Evolutionary conservation across 805 yeast genomes (phyloP).

Genomic region (Metschnikowia chrysomelidarum): DNA sequence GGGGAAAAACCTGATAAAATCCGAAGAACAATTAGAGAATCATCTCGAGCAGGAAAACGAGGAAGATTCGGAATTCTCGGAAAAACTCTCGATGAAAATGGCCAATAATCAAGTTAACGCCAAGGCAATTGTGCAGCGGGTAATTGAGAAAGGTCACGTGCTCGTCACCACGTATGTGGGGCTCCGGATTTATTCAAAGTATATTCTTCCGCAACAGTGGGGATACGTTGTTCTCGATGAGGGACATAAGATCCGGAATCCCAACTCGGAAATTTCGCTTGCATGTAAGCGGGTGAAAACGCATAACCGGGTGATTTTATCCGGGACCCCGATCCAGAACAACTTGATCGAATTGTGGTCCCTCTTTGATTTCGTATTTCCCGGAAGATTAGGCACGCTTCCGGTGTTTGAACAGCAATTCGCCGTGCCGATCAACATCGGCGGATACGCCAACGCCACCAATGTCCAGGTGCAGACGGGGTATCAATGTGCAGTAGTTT

Average conservation of each 20-base stretch:
- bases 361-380: constrained; percentile 89
- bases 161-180: constrained; percentile 92
- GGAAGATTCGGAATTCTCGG: constrained; percentile 3
- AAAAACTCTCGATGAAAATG: constrained; percentile 16
- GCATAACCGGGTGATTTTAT: constrained; percentile 78
- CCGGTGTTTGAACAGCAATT: constrained; percentile 95
- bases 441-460: constrained; percentile 98
- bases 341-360: constrained; percentile 93
- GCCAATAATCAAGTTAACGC: constrained; percentile 40
- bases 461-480: constrained; percentile 96
- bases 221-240: constrained; percentile 91
- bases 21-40: constrained; percentile 51
- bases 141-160: constrained; percentile 72
- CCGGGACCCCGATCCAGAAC: constrained; percentile 97
- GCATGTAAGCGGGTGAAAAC: constrained; percentile 83
- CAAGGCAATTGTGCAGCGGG: constrained; percentile 50
- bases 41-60: constrained; percentile 47
- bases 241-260: constrained; percentile 95
- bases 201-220: constrained; percentile 71
- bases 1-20: constrained; percentile 30
- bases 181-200: constrained; percentile 61
- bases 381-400: constrained; percentile 90
- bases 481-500: constrained; percentile 89
- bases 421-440: constrained; percentile 87
- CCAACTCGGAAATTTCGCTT: constrained; percentile 83